Evolutionary conservation across 768 basidiomycete genomes (phyloP).

Genomic region (Pleurotus sapidus): DNA sequence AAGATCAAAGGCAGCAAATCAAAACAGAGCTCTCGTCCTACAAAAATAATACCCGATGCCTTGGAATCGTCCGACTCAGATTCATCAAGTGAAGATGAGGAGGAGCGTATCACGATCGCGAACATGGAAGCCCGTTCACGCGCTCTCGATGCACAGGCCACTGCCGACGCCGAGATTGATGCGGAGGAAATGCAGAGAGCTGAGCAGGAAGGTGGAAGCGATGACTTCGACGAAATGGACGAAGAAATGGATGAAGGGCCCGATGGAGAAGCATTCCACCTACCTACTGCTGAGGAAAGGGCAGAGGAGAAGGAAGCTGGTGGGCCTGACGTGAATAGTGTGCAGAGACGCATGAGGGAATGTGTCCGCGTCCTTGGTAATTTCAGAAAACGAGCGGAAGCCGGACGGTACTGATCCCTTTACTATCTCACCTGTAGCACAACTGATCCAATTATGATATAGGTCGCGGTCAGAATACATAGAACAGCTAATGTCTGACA

Average conservation of each 20-base stretch:
- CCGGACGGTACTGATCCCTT: slow-evolving; percentile 55
- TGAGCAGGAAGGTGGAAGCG: slow-evolving; percentile 45
- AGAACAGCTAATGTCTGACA: slow-evolving; percentile 84
- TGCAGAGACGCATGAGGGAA: slow-evolving; percentile 78
- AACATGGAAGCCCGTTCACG: slow-evolving; percentile 84
- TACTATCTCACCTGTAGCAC: slow-evolving; percentile 8
- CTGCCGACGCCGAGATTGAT: slow-evolving; percentile 68
- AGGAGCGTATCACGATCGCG: slow-evolving; percentile 60
- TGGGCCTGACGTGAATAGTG: slow-evolving; percentile 68
- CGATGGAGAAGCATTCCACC: slow-evolving; percentile 49
- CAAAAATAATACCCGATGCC: slow-evolving; percentile 47
- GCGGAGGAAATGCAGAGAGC: slow-evolving; percentile 61
- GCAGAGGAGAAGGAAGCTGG: slow-evolving; percentile 69
- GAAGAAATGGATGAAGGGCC: slow-evolving; percentile 34
- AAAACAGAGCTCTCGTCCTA: slow-evolving; percentile 46
- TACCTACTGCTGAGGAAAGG: slow-evolving; percentile 71
- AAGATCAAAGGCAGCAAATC: slow-evolving; percentile 45
- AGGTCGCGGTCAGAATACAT: slow-evolving; percentile 91
- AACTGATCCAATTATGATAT: slow-evolving; percentile 7
- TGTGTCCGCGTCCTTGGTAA: slow-evolving; percentile 71
- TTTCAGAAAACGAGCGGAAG: slow-evolving; percentile 65
- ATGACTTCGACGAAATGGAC: slow-evolving; percentile 46
- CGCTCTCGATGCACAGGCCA: slow-evolving; percentile 67
- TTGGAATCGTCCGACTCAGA: slow-evolving; percentile 49
- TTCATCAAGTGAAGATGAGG: slow-evolving; percentile 40